Base-by-base conservation (phyloP, 1,284 basidiomycete species). In the Fomitopsis schrenkii region DNA sequence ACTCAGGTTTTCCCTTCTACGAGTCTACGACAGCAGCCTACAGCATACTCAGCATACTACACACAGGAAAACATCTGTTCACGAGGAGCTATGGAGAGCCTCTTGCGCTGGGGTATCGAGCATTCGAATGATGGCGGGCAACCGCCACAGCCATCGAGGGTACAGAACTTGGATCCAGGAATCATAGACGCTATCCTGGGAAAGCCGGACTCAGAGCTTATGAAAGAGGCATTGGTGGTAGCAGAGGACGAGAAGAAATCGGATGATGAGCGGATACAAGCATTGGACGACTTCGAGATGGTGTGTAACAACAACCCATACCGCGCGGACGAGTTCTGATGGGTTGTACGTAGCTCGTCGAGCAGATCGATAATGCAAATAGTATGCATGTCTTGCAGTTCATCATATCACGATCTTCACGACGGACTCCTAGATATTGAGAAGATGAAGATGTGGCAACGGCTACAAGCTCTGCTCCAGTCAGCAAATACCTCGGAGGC, bases 201-300 rank as follows among this genome's bases (percentile, higher is more conserved):
- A 28, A 93, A 90, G 70, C 83, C 90, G 0, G 95, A 97, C 71
- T 83, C 91, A 2, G 86, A 87, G 62, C 78, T 88, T 46, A 97
- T 97, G 94, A 93, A 92, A 72, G 94, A 97, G 71, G 88, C 91
- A 66, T 80, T 97, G 72, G 80, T 80, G 2, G 75, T 86, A 58
- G 93, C 94, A 1, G 71, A 84, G n/a, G 90, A 97, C 71, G 76
- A 80, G 36, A 77, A 71, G 28, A 80, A 79, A 45, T 75, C 78
- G 33, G 85, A 93, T 61, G 87, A 90, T 46, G 85, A 87, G 19
- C 76, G 94, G 36, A 78, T 94, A 55, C 79, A 83, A 19, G 95
- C 97, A 0, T 79, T 98, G 68, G 97, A 99, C 76, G 87, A 98
- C 73, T 83, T 98, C 59, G 97, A 99, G 77, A 95, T 98, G 95